These are phyloP conservation scores for Pyrenochaeta sp. DNA, from an alignment of 2,329 filamentous ascomycete species.

Conservation along the genomic window DNA sequence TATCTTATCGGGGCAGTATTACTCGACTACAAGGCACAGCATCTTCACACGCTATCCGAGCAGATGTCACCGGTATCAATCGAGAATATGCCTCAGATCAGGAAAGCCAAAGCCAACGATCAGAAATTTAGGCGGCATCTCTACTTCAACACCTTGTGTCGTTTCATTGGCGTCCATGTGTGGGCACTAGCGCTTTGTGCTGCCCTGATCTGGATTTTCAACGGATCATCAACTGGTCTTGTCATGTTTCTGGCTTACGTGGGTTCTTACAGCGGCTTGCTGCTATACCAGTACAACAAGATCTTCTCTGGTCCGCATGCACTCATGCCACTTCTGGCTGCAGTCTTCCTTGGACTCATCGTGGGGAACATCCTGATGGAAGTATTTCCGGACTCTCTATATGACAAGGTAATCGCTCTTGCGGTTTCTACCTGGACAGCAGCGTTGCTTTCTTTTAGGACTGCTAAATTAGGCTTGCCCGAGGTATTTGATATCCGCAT, in stretches of 20 bases:
- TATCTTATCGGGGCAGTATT: constrained; percentile 66
- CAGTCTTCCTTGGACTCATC: constrained; percentile 56
- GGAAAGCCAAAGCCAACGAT: constrained; percentile 56
- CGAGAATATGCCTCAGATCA: constrained; percentile 53
- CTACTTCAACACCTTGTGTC: constrained; percentile 61
- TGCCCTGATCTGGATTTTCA: constrained; percentile 63
- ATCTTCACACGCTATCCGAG: constrained; percentile 58
- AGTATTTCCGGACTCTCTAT: constrained; percentile 52
- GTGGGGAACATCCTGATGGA: constrained; percentile 57
- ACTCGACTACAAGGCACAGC: constrained; percentile 64
- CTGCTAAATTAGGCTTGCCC: constrained; percentile 59
- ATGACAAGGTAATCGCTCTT: constrained; percentile 59
- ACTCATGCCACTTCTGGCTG: constrained; percentile 58
- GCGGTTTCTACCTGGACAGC: constrained; percentile 61
- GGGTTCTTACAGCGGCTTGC: constrained; percentile 60
- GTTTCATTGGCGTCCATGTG: constrained; percentile 61
- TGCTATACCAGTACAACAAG: constrained; percentile 60
- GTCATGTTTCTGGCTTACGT: constrained; percentile 62
- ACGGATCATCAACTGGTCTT: constrained; percentile 52
- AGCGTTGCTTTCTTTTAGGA: constrained; percentile 58
- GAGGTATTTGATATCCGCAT: constrained; percentile 37
- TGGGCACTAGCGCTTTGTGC: constrained; percentile 62
- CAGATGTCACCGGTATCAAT: constrained; percentile 53
- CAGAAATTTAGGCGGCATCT: constrained; percentile 57
- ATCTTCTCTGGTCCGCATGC: constrained; percentile 62